A percentile compares a stretch with the other conserved stretches of the same genome.
Conservation (phyloP, 2,329 filamentous ascomycete genomes). For the Talaromyces sp. region DNA sequence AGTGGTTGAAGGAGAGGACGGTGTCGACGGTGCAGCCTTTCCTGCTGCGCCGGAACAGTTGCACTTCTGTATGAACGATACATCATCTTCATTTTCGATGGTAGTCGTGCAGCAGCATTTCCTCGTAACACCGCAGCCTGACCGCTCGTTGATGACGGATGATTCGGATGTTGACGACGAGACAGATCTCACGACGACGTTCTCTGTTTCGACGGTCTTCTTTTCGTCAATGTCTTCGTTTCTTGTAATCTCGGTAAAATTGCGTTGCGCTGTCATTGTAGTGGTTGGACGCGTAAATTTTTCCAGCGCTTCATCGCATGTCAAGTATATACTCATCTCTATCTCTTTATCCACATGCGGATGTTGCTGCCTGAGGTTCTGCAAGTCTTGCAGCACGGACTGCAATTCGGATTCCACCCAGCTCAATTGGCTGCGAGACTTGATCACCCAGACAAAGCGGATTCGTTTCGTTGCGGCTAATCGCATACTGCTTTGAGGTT, state of each 20-base stretch:
- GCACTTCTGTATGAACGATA: conserved; percentile 33
- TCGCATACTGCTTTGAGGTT: conserved; percentile 24
- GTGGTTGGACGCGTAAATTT: background rate
- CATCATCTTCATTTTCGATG: conserved; percentile 45
- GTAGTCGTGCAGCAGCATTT: conserved; percentile 51
- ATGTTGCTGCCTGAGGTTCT: conserved; percentile 30
- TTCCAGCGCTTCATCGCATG: conserved; percentile 48
- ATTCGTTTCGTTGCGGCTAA: conserved; percentile 48
- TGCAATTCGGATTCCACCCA: conserved; percentile 55
- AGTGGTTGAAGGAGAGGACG: conserved; percentile 15
- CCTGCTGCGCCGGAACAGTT: conserved; percentile 33
- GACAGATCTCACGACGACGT: conserved; percentile 24
- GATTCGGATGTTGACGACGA: conserved; percentile 19
- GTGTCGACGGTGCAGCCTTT: background rate
- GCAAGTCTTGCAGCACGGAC: conserved; percentile 43
- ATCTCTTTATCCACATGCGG: conserved; percentile 42
- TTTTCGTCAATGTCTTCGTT: conserved; percentile 9
- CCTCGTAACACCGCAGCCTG: conserved; percentile 27
- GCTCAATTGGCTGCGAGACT: conserved; percentile 49
- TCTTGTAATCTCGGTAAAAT: background rate
- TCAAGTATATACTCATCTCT: conserved; percentile 55
- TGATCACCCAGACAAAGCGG: conserved; percentile 59
- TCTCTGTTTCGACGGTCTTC: conserved; percentile 23
- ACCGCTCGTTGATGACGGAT: conserved; percentile 10
- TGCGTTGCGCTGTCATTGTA: background rate